These are phyloP conservation scores for Globisporangium spinosum DNA, from an alignment of 352 stramenopile genomes.

Conservation along the genomic window DNA sequence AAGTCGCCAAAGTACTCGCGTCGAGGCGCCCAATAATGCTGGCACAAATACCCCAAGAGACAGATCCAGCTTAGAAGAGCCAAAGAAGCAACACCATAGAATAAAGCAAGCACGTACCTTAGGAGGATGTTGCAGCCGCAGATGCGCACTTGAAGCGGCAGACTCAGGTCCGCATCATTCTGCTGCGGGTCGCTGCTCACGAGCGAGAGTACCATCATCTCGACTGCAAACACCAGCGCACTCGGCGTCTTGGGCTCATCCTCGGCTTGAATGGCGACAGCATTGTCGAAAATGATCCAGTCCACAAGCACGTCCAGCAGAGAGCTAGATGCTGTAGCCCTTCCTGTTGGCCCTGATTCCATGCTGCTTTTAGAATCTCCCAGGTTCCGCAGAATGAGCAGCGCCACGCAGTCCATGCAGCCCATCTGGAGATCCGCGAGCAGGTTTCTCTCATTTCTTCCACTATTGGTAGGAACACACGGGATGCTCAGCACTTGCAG, in stretches of 20 bases:
- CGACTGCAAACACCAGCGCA: conserved; percentile 12
- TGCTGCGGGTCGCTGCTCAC: conserved; percentile 17
- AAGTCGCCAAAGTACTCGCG: conserved; percentile 8
- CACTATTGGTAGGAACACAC: conserved; percentile 5
- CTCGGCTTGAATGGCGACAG: neutral
- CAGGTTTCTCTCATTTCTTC: conserved; percentile 24
- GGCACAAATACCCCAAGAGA: neutral
- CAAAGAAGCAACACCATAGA: neutral
- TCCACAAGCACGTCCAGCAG: conserved; percentile 30
- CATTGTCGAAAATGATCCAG: conserved; percentile 28
- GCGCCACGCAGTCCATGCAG: conserved; percentile 61
- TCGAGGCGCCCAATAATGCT: conserved; percentile 14
- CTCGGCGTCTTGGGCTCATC: neutral
- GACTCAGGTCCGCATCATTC: conserved; percentile 15
- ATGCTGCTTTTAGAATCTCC: neutral
- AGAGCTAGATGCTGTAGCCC: conserved; percentile 8
- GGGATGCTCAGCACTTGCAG: conserved; percentile 51
- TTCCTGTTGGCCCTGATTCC: neutral
- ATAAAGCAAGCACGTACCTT: conserved; percentile 29
- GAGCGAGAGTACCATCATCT: conserved; percentile 16
- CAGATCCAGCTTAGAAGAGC: neutral
- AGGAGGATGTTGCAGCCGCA: conserved; percentile 66
- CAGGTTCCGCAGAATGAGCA: conserved; percentile 35
- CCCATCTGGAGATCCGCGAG: conserved; percentile 64
- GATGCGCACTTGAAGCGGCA: conserved; percentile 47